Base-by-base conservation (phyloP, 176 grass and related monocot genomes). In the Raddia distichophylla region DNA sequence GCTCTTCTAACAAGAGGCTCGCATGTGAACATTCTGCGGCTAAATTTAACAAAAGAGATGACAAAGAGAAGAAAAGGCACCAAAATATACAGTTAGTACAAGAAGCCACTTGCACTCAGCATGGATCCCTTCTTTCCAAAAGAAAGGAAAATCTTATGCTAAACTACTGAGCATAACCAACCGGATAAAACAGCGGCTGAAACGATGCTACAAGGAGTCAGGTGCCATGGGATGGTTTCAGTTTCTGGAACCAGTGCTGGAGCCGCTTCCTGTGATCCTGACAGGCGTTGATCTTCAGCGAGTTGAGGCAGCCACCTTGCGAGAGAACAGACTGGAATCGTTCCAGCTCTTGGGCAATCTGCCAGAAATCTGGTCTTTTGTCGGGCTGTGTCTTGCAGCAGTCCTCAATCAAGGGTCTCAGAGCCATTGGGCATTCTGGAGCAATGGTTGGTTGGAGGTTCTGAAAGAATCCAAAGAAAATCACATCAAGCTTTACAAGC, bases 281-380 rank as follows among this genome's bases (percentile, higher is more conserved):
- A 80, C 75, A 84, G 57, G 60, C 89, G 71, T 86, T 43, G 35
- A 83, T 87, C 83, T 91, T 84, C 14, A 77, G 11, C 3, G 89
- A 20, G 44, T 99, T 69, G 0, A 93, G 87, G 69, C 85, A 86
- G 78, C 97, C 97, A 6, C 84, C 86, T 75, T 91, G 84, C 13
- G 40, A 78, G 7, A 99, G 48, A 27, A 82, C 80, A 40, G 76
- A 82, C 40, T 93, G 75, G 15, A 77, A 90, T 6, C 96, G 87
- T 20, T 96, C 97, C 51, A 99, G 73, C 20, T 85, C 78, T 88
- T 93, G 76, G 34, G 96, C 93, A 7, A 96, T 90, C 72, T 93
- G 87, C 97, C 97, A 99, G 74, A 96, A 99, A 34, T 99, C 93
- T 0, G 93, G 97, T 77, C 97, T 91, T 75, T 91, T 96, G 15